Percentiles rank a stretch among this genome's conserved stretches.
Evolutionary conservation across 2,329 filamentous ascomycete species (phyloP).

Genomic region (Rhynchosporium graminicola): DNA sequence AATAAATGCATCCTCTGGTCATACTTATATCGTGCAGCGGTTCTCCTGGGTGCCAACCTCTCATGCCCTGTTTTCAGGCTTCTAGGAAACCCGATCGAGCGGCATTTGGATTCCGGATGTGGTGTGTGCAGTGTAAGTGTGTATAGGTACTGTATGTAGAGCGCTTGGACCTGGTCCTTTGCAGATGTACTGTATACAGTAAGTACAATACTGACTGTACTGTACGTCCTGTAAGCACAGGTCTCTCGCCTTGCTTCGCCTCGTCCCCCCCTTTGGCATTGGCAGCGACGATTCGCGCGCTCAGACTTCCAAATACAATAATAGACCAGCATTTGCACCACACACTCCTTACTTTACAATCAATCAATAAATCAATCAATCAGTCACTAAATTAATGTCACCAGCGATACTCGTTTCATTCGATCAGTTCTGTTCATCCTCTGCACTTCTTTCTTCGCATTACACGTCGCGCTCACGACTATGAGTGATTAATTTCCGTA

Average conservation of each 20-base stretch:
- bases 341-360: slow-evolving; percentile 15
- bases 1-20: slow-evolving; percentile 5
- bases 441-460: slow-evolving; percentile 10
- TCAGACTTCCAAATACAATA: background rate
- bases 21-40: slow-evolving; percentile 5
- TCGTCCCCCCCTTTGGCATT: slow-evolving; percentile 3
- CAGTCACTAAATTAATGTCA: slow-evolving; percentile 2
- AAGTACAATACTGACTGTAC: no score
- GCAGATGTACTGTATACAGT: no score
- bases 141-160: background rate
- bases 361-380: background rate
- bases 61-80: background rate
- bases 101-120: background rate
- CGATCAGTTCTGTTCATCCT: slow-evolving; percentile 9
- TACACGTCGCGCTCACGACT: slow-evolving; percentile 8
- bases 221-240: background rate
- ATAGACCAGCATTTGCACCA: background rate
- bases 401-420: slow-evolving; percentile 5
- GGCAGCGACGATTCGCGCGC: slow-evolving; percentile 9
- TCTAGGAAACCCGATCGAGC: slow-evolving; percentile 12
- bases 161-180: slow-evolving; percentile 3
- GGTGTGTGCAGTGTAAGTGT: no score
- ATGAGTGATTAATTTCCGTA: slow-evolving; percentile 22
- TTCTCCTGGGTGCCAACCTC: slow-evolving; percentile 11
- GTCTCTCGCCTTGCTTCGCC: background rate